Conservation (phyloP, 371 early-diverging fungal genomes). For the Rhizopus arrhizus region DNA sequence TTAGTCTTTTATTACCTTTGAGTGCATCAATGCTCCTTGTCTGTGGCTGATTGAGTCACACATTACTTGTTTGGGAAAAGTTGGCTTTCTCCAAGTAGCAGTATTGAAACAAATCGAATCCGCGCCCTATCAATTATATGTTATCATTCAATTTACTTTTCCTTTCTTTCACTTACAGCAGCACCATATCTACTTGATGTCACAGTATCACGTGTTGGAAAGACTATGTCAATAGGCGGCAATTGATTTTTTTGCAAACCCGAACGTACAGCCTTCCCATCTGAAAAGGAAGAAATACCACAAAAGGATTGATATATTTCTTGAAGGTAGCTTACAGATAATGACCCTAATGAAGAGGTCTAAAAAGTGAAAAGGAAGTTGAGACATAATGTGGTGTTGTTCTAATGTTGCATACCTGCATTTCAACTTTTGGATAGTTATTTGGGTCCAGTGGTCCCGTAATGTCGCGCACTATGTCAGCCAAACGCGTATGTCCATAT, state of each 20-base stretch:
- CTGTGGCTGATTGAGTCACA: slow-evolving; percentile 48
- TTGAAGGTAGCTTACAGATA: slow-evolving; percentile 32
- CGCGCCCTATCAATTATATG: slow-evolving; percentile 35
- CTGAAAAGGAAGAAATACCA: slow-evolving; percentile 32
- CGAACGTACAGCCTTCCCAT: slow-evolving; percentile 2
- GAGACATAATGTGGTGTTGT: neutral
- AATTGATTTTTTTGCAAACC: slow-evolving; percentile 14
- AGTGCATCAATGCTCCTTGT: slow-evolving; percentile 48
- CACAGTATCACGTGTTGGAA: slow-evolving; percentile 38
- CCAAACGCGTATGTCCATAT: slow-evolving; percentile 49
- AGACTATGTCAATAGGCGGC: slow-evolving; percentile 43
- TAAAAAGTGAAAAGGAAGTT: slow-evolving; percentile 9
- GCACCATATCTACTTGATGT: slow-evolving; percentile 35
- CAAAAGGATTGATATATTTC: slow-evolving; percentile 47
- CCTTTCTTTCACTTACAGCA: slow-evolving; percentile 25
- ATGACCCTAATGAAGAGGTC: slow-evolving; percentile 49
- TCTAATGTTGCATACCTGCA: slow-evolving; percentile 40
- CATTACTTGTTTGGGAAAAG: slow-evolving; percentile 49
- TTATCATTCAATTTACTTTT: neutral
- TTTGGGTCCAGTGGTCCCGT: slow-evolving; percentile 20
- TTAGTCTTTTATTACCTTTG: slow-evolving; percentile 33
- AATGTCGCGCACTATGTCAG: slow-evolving; percentile 30
- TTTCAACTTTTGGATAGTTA: slow-evolving; percentile 36
- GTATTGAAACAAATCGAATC: slow-evolving; percentile 43
- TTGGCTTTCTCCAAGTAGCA: slow-evolving; percentile 37